Evolutionary conservation across 805 yeast genomes (phyloP).

Genomic region (Pichia manshurica): DNA sequence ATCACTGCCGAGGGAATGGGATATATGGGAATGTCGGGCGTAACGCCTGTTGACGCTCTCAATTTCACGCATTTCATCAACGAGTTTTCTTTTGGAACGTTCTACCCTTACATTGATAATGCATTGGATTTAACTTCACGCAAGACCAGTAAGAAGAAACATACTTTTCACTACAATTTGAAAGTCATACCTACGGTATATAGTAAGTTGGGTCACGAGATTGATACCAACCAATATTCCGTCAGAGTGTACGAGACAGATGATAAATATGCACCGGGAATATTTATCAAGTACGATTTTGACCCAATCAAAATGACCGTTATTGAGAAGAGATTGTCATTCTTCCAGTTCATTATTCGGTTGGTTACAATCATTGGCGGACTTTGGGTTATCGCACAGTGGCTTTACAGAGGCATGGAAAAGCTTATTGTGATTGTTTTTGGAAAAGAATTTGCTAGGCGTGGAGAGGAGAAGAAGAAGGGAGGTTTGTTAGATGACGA

Average conservation of each 20-base stretch:
- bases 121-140: constrained; percentile 80
- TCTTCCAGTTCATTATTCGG: constrained; percentile 70
- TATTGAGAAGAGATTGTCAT: constrained; percentile 67
- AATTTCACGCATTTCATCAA: constrained; percentile 81
- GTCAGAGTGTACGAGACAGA: constrained; percentile 39
- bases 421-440: constrained; percentile 42
- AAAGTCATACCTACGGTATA: constrained; percentile 82
- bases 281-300: constrained; percentile 77
- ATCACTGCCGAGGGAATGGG: constrained; percentile 75
- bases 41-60: constrained; percentile 43
- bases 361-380: constrained; percentile 83
- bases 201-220: constrained; percentile 58
- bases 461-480: constrained; percentile 42
- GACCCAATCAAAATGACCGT: constrained; percentile 76
- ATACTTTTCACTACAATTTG: constrained; percentile 58
- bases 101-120: constrained; percentile 77
- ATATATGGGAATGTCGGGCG: constrained; percentile 33
- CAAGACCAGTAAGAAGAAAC: constrained; percentile 42
- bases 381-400: constrained; percentile 60
- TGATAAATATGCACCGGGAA: constrained; percentile 55
- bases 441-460: constrained; percentile 51
- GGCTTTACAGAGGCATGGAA: constrained; percentile 56
- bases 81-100: constrained; percentile 88
- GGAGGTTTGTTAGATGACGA: constrained; percentile 27
- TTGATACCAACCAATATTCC: constrained; percentile 86